Base-by-base conservation (phyloP, 225 moss, liverwort and hornwort species). In the Lunularia cruciata region DNA sequence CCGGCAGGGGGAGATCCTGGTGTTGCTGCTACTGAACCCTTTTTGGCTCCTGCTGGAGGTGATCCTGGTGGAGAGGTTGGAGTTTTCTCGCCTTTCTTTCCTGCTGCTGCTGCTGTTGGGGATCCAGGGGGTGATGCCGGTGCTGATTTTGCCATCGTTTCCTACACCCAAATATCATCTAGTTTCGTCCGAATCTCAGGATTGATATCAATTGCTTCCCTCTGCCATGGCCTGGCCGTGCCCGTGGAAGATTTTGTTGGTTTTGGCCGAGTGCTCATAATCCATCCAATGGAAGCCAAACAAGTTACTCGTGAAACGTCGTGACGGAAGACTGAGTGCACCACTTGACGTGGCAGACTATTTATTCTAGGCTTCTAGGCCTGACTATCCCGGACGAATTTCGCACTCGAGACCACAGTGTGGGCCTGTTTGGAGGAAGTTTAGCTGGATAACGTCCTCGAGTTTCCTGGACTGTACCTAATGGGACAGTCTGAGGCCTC, bases 271-370 rank as follows among this genome's bases (percentile, higher is more conserved):
- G 26, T 7, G 31, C 65, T 47, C 34, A 14, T 6, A 31, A 32
- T 47, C 32, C 49, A 11, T 67, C 49, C 67, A 67, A 51, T 35
- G 63, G 63, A 4, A 51, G 19, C n/a, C n/a, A 25, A 34, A 49
- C 22, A 67, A 35, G 67, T 12, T 67, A 20, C 34, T 49, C 20
- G 10, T 52, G 67, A 51, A 67, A 67, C 67, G 67, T 51, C 67
- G 67, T 65, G 46, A 46, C 65, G 65, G 64, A 47, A 45, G 45
- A 42, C 65, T 23, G n/a, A 31, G 42, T 30, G 35, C 48, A 48
- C 37, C 65, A 47, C 30, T 65, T 65, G 65, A 65, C 65, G 65
- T 65, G 65, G 65, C 65, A 64, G 25, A 46, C 45, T n/a, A 64
- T 30, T 45, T 25, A 45, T 6, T 25, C 45, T 64, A 64, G 30